phyloP scores from a whole-genome alignment of 495 filamentous ascomycete genomes.

The Penicillium manginii region DNA sequence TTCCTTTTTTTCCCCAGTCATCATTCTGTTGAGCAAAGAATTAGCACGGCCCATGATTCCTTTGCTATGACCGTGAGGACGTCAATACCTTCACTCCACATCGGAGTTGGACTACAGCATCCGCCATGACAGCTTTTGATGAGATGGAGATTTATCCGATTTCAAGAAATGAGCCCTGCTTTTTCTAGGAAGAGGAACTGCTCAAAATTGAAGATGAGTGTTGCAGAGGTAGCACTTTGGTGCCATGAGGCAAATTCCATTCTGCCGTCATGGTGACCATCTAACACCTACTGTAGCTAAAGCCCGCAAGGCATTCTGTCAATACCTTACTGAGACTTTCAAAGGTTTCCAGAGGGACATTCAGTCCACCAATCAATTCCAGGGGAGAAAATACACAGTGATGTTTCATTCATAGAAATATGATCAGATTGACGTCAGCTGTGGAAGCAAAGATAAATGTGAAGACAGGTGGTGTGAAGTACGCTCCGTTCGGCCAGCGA shows the following conservation, averaged over 20 bases:
- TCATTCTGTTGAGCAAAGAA: constrained; percentile 39
- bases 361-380: background rate
- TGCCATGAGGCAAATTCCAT: background rate
- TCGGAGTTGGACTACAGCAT: constrained; percentile 45
- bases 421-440: constrained; percentile 5
- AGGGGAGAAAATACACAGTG: background rate
- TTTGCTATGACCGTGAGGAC: background rate
- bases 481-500: no score
- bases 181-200: no score
- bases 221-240: no score
- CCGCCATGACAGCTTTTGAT: constrained; percentile 28
- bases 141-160: background rate
- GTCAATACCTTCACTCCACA: constrained; percentile 45
- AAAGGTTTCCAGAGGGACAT: background rate
- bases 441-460: background rate
- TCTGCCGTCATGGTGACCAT: constrained; percentile 24
- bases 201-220: no score
- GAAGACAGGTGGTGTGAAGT: no score
- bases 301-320: background rate
- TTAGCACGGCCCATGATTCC: background rate
- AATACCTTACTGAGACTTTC: background rate
- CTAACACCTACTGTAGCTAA: background rate
- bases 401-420: background rate
- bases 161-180: background rate
- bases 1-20: constrained; percentile 52